phyloP scores from a whole-genome alignment of 164 flowering plant species.

The Dillenia turbinata region DNA sequence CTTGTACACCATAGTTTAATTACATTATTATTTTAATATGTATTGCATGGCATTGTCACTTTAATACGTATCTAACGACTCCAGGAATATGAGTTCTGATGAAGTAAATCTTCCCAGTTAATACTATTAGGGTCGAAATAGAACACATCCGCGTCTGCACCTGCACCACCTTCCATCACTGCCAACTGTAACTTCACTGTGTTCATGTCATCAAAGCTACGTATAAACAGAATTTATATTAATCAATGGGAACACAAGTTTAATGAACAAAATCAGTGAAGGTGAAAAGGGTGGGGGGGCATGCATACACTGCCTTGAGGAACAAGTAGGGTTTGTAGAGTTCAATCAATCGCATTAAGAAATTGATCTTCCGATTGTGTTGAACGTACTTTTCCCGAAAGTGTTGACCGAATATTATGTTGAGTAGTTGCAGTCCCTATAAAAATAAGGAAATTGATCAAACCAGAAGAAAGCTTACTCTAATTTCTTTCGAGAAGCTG shows the following conservation, averaged over 20 bases:
- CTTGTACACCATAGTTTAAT: no score
- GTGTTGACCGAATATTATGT: constrained; percentile 29
- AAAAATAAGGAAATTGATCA: background rate
- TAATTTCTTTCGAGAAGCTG: no score
- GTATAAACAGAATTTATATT: background rate
- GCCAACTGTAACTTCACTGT: constrained; percentile 32
- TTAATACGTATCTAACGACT: constrained; percentile 32
- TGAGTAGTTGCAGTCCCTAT: constrained; percentile 39
- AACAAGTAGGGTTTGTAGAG: constrained; percentile 56
- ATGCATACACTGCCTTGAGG: constrained; percentile 50
- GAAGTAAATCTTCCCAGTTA: constrained; percentile 65
- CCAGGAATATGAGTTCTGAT: constrained; percentile 59
- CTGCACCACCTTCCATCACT: constrained; percentile 13
- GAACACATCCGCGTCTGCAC: constrained; percentile 26
- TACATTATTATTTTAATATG: no score
- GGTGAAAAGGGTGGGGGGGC: background rate
- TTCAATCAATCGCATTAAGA: constrained; percentile 38
- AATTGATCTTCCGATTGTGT: constrained; percentile 30
- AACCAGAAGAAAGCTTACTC: no score
- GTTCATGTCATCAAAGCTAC: constrained; percentile 65
- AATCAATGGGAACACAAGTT: background rate
- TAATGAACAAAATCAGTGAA: background rate
- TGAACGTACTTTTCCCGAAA: constrained; percentile 18
- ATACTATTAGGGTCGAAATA: constrained; percentile 48
- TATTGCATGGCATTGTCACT: constrained; percentile 12